A percentile compares a stretch with the other conserved stretches of the same genome.
These are phyloP conservation scores for Hyphodiscus hymeniophilus DNA, from an alignment of 495 filamentous ascomycete genomes.

Conservation along the genomic window DNA sequence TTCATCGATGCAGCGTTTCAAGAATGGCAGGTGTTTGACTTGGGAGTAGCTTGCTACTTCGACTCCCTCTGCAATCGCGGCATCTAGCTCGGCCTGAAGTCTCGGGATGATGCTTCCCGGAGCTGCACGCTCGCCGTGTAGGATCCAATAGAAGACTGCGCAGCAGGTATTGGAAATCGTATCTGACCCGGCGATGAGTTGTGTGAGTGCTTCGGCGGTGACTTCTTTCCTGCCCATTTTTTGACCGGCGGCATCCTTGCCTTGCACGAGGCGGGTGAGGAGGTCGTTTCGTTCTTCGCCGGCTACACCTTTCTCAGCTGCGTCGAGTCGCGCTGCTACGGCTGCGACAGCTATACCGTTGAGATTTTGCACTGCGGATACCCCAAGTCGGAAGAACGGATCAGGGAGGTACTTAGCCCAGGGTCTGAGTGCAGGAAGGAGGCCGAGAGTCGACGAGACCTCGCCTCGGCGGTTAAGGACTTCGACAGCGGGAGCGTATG, in stretches of 20 bases:
- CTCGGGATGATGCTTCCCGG: slow-evolving; percentile 62
- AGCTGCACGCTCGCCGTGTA: slow-evolving; percentile 34
- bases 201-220: slow-evolving; percentile 79
- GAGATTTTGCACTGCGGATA: slow-evolving; percentile 52
- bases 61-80: slow-evolving; percentile 22
- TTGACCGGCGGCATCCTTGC: slow-evolving; percentile 66
- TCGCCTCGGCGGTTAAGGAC: slow-evolving; percentile 61
- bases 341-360: slow-evolving; percentile 69
- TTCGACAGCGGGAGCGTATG: slow-evolving; percentile 54
- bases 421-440: slow-evolving; percentile 46
- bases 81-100: slow-evolving; percentile 63
- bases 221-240: slow-evolving; percentile 65
- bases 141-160: slow-evolving; percentile 64
- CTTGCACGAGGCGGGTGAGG: slow-evolving; percentile 73
- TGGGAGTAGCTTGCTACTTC: neutral
- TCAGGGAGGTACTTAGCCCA: slow-evolving; percentile 57
- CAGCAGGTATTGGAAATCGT: slow-evolving; percentile 82
- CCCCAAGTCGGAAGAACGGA: slow-evolving; percentile 53
- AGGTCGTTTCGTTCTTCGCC: slow-evolving; percentile 61
- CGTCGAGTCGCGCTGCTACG: slow-evolving; percentile 60
- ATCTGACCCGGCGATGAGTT: slow-evolving; percentile 80
- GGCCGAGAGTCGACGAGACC: slow-evolving; percentile 52
- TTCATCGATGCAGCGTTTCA: slow-evolving; percentile 2
- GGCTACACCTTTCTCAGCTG: slow-evolving; percentile 45
- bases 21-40: slow-evolving; percentile 1